These are phyloP conservation scores for Trichoderma cornu-damae DNA, from an alignment of 2,329 filamentous ascomycete genomes.

Conservation along the genomic window DNA sequence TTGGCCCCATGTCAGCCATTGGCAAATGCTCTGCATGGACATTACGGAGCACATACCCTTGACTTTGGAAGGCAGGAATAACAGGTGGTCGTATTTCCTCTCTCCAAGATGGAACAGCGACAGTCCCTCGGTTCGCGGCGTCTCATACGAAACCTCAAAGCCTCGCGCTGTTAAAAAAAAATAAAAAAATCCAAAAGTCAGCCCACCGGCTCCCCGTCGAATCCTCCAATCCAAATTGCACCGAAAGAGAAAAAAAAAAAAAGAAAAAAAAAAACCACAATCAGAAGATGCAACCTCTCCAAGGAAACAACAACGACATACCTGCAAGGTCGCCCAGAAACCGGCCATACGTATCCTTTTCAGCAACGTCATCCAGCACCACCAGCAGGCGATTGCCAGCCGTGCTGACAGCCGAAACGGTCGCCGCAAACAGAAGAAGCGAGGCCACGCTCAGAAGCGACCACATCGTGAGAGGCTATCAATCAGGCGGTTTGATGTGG, in stretches of 20 bases:
- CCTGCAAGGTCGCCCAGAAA: constrained; percentile 70
- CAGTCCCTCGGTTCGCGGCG: constrained; percentile 73
- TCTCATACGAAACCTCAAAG: constrained; percentile 74
- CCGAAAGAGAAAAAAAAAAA: neutral
- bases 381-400: constrained; percentile 77
- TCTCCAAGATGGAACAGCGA: constrained; percentile 81
- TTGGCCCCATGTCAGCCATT: neutral
- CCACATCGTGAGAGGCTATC: constrained; percentile 52
- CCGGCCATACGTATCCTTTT: constrained; percentile 77
- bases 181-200: constrained; percentile 24
- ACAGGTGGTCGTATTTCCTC: constrained; percentile 82
- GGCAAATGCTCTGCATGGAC: neutral
- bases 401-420: constrained; percentile 71
- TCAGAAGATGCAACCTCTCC: too few relatives aligned
- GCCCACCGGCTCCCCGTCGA: neutral
- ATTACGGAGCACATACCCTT: constrained; percentile 57
- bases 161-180: constrained; percentile 80
- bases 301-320: constrained; percentile 36
- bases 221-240: neutral
- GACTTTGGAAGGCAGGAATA: constrained; percentile 81
- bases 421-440: constrained; percentile 58
- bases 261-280: neutral
- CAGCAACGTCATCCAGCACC: constrained; percentile 73
- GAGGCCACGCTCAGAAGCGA: constrained; percentile 67
- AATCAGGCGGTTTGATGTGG: neutral